Evolutionary conservation across 306 rosid species (phyloP).

Genomic region (Cucumis cinereus): DNA sequence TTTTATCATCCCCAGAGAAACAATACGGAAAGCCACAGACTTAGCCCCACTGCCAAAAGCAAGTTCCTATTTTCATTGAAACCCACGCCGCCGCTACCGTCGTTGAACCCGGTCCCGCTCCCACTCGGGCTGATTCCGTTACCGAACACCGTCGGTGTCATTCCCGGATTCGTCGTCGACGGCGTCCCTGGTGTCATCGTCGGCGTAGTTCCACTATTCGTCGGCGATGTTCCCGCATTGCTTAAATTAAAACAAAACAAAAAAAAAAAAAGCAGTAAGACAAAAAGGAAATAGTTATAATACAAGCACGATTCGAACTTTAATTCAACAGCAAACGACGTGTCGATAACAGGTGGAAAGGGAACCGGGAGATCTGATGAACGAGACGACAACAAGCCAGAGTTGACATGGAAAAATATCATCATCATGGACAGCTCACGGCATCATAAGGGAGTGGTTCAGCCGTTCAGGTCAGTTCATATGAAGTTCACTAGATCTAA

Average conservation of each 20-base stretch:
- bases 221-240: slow-evolving; percentile 8
- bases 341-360: neutral
- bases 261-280: neutral
- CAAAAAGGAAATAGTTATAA: too few relatives aligned
- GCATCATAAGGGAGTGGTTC: neutral
- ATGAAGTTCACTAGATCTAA: neutral
- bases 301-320: neutral
- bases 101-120: slow-evolving; percentile 18
- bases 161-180: slow-evolving; percentile 10
- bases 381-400: neutral
- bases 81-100: slow-evolving; percentile 16
- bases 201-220: slow-evolving; percentile 7
- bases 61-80: slow-evolving; percentile 7
- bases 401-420: neutral
- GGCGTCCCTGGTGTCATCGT: slow-evolving; percentile 14
- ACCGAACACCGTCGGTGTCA: slow-evolving; percentile 29
- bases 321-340: neutral
- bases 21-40: slow-evolving; percentile 23
- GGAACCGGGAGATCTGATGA: neutral
- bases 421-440: slow-evolving; percentile 4
- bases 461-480: neutral
- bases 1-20: slow-evolving; percentile 23
- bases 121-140: slow-evolving; percentile 58
- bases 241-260: neutral
- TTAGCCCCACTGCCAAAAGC: slow-evolving; percentile 13